Conservation (phyloP, 306 rosid species). For the barrel medic (Medicago truncatula) region MtrunA17r5.0-ANR NC_053045.1:55212001-55212500, state of each 20-base stretch:
- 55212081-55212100: slow-evolving; percentile 59
- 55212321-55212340: slow-evolving; percentile 94
- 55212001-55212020: slow-evolving; percentile 19
- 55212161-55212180: slow-evolving; percentile 86
- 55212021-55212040: slow-evolving; percentile 10
- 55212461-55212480: neutral
- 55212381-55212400: slow-evolving; percentile 98
- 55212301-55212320: slow-evolving; percentile 49
- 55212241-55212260: slow-evolving; percentile 65
- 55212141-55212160: slow-evolving; percentile 94
- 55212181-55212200: slow-evolving; percentile 88
- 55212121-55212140: slow-evolving; percentile 67
- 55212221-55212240: slow-evolving; percentile 79
- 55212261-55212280: slow-evolving; percentile 35
- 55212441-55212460: neutral
- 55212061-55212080: neutral
- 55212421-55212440: slow-evolving; percentile 83
- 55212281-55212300: slow-evolving; percentile 6
- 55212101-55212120: slow-evolving; percentile 86
- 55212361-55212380: slow-evolving; percentile 97
- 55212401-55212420: slow-evolving; percentile 98
- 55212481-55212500: neutral
- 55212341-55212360: slow-evolving; percentile 89
- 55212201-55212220: slow-evolving; percentile 74
- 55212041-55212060: neutral